Evolutionary conservation across 352 stramenopile species (phyloP).

Genomic region (Phytopythium helicoides): DNA sequence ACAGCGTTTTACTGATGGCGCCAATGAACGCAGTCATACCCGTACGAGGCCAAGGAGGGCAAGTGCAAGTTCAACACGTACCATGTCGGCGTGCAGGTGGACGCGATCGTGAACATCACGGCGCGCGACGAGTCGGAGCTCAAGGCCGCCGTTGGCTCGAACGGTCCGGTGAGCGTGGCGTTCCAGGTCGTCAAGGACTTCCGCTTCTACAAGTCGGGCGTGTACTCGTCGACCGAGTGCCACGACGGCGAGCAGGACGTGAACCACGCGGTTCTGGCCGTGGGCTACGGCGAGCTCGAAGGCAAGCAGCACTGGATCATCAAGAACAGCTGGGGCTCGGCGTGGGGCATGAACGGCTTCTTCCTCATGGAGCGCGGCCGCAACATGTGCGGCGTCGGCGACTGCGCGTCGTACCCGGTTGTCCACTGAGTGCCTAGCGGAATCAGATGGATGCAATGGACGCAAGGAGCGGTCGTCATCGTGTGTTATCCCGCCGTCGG

Average conservation of each 20-base stretch:
- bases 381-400: slow-evolving; percentile 88
- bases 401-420: slow-evolving; percentile 86
- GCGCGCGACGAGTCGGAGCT: slow-evolving; percentile 75
- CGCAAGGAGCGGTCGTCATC: too few relatives aligned
- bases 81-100: slow-evolving; percentile 68
- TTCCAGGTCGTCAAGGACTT: slow-evolving; percentile 90
- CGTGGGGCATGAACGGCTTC: slow-evolving; percentile 95
- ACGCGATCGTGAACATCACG: slow-evolving; percentile 85
- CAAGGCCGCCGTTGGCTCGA: slow-evolving; percentile 55
- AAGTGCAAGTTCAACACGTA: slow-evolving; percentile 83
- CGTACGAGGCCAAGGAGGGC: slow-evolving; percentile 71
- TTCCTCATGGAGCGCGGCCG: slow-evolving; percentile 92
- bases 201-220: slow-evolving; percentile 85
- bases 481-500: slow-evolving; percentile 26
- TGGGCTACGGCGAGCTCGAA: slow-evolving; percentile 95
- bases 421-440: slow-evolving; percentile 36
- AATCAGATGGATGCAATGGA: too few relatives aligned
- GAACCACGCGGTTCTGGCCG: slow-evolving; percentile 93
- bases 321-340: slow-evolving; percentile 95
- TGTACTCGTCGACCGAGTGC: slow-evolving; percentile 87
- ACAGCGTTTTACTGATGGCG: too few relatives aligned
- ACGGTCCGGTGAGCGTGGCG: slow-evolving; percentile 77
- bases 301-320: slow-evolving; percentile 95
- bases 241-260: slow-evolving; percentile 80
- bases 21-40: slow-evolving; percentile 62